Evolutionary conservation across 1,139 yeast species (phyloP), one percentile per base, ranked within the genome.

Genomic region (Schizosaccharomyces versatilis): DNA sequence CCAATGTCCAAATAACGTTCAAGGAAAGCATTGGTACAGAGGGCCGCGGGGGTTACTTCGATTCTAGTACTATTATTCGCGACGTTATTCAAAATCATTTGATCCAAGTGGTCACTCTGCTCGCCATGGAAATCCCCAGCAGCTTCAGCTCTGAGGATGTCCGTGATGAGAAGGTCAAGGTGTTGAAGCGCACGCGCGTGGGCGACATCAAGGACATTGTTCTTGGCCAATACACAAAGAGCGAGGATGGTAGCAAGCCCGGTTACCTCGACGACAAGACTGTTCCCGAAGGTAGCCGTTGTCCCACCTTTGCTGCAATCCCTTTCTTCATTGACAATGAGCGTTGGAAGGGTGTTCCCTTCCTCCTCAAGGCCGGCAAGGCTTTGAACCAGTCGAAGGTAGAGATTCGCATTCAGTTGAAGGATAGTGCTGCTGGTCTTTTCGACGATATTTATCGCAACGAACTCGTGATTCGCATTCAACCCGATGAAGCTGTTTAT

Each of bases 61-160:
- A 93, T 69, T 73, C 76, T 58, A 85, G 88, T 65, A 98, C 98
- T 58, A 93, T 90, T 65, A 84, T 90, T 61, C 80, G 99, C 69
- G 99, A 90, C 66, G 97, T 90, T 55, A 90, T 93, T 86, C 99
- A 90, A 72, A 90, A 90, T 74, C 99, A 90, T 70, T 71, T 90
- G 65, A 74, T 90, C 64, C 99, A 90, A 71, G 94, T 90, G 38
- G 72, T 90, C 67, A 86, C 97, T 7, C 71, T 90, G 59, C 72
- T 90, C 61, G 84, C 96, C 56, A 88, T 90, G 96, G 98, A 90
- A 67, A 78, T 95, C 68, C 98, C 99, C n/a, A 81, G 77, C 36
- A 77, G 90, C 19, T 82, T 83, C 64, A 85, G 81, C 62, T 85
- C 97, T 10, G 98, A 90, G 71, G 81, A 90, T 48, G 79, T 90